These are phyloP conservation scores for Termitomyces sp. DNA, from an alignment of 768 basidiomycete species.

Conservation along the genomic window DNA sequence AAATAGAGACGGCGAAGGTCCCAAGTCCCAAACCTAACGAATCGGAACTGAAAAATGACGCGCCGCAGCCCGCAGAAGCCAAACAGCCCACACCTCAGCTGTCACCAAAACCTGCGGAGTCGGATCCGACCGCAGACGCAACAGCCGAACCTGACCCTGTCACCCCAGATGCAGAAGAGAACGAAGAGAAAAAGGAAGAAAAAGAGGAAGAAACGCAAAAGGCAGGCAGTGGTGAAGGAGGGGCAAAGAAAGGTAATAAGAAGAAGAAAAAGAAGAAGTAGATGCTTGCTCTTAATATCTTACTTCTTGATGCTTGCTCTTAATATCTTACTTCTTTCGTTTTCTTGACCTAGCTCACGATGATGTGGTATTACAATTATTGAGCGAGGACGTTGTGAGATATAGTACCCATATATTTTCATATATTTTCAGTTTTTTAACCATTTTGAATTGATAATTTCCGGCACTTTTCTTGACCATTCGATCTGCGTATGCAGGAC, in stretches of 20 bases:
- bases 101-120: neutral
- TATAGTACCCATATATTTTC: neutral
- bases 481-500: no score
- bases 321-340: neutral
- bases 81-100: neutral
- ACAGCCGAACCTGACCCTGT: constrained; percentile 1
- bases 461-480: neutral
- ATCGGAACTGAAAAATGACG: neutral
- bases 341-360: neutral
- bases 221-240: constrained; percentile 12
- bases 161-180: constrained; percentile 13
- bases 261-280: constrained; percentile 21
- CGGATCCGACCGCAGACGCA: neutral
- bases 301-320: neutral
- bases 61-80: neutral
- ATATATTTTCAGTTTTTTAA: neutral
- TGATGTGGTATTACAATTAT: neutral
- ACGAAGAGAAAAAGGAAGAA: constrained; percentile 13
- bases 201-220: constrained; percentile 9
- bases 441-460: neutral
- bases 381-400: neutral
- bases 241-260: constrained; percentile 13
- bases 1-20: neutral
- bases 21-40: neutral
- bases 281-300: neutral